Percentiles rank a stretch among this genome's conserved stretches.
Evolutionary conservation across 805 yeast genomes (phyloP).

Genomic region (Debaryomyces tyrocola): DNA sequence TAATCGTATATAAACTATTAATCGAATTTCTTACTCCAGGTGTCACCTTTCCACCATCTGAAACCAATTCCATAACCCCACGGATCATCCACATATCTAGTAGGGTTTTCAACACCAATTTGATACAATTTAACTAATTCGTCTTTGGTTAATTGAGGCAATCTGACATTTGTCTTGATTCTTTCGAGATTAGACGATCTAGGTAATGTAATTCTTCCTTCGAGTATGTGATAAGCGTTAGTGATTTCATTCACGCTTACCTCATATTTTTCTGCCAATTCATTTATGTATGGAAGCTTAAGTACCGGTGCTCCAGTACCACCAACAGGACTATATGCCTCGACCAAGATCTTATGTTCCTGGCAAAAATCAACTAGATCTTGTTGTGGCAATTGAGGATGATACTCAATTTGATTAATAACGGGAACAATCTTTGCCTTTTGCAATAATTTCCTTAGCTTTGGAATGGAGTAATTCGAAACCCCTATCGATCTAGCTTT

Average conservation of each 20-base stretch:
- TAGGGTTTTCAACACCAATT: conserved; percentile 30
- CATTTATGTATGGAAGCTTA: conserved; percentile 47
- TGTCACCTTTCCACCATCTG: conserved; percentile 38
- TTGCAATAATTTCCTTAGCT: conserved; percentile 25
- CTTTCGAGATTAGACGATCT: conserved; percentile 71
- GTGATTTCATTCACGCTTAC: conserved; percentile 57
- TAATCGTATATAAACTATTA: background rate
- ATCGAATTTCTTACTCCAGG: conserved; percentile 28
- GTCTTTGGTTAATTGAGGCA: conserved; percentile 35
- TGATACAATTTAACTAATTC: conserved; percentile 34
- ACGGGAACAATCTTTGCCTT: conserved; percentile 26
- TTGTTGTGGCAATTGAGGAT: conserved; percentile 38
- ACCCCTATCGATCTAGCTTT: conserved; percentile 39
- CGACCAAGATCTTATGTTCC: conserved; percentile 38
- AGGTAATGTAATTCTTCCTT: conserved; percentile 64
- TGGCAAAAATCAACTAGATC: conserved; percentile 41
- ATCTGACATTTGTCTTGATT: conserved; percentile 40
- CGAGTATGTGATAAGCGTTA: conserved; percentile 58
- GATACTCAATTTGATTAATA: conserved; percentile 36
- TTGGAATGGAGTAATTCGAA: conserved; percentile 32
- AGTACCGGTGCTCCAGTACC: conserved; percentile 64
- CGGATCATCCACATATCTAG: conserved; percentile 29
- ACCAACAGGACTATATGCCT: conserved; percentile 67
- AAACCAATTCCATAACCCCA: conserved; percentile 41
- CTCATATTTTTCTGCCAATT: conserved; percentile 57